phyloP scores from a whole-genome alignment of 441 rosid species.

The Rhodomyrtus psidioides region DNA sequence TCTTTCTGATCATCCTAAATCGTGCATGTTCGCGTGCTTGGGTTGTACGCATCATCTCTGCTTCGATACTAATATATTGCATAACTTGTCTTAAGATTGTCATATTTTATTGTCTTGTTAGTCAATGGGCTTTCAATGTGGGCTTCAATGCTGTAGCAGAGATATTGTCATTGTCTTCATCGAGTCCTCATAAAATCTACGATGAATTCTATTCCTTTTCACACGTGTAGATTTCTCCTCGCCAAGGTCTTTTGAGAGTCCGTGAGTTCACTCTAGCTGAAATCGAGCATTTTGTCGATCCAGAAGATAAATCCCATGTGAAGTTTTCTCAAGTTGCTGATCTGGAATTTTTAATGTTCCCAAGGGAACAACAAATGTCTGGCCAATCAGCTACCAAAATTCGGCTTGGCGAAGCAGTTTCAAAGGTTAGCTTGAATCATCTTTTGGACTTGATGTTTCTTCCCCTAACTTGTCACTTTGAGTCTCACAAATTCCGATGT shows the following conservation, averaged over 20 bases:
- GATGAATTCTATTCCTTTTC: background rate
- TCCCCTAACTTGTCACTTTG: background rate
- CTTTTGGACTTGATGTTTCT: background rate
- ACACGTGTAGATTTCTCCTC: slow-evolving; percentile 56
- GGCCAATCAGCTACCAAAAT: slow-evolving; percentile 49
- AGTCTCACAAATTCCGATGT: background rate
- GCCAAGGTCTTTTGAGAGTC: slow-evolving; percentile 69
- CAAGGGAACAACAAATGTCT: slow-evolving; percentile 63
- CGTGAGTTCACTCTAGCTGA: slow-evolving; percentile 75
- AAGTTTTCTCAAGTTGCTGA: slow-evolving; percentile 42
- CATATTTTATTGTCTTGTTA: background rate
- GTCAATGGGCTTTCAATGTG: background rate
- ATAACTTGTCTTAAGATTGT: background rate
- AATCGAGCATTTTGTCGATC: slow-evolving; percentile 76
- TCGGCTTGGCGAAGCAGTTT: slow-evolving; percentile 59
- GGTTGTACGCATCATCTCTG: background rate
- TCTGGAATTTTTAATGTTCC: slow-evolving; percentile 66
- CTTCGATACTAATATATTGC: background rate
- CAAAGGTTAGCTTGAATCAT: slow-evolving; percentile 29
- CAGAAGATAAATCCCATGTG: slow-evolving; percentile 62
- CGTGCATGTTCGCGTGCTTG: background rate
- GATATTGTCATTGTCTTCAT: background rate
- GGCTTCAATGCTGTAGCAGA: background rate
- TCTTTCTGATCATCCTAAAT: background rate
- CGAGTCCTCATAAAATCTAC: background rate